Evolutionary conservation across 1,284 basidiomycete species (phyloP).

Genomic region (Sporisorium iseilematis-ciliati): DNA sequence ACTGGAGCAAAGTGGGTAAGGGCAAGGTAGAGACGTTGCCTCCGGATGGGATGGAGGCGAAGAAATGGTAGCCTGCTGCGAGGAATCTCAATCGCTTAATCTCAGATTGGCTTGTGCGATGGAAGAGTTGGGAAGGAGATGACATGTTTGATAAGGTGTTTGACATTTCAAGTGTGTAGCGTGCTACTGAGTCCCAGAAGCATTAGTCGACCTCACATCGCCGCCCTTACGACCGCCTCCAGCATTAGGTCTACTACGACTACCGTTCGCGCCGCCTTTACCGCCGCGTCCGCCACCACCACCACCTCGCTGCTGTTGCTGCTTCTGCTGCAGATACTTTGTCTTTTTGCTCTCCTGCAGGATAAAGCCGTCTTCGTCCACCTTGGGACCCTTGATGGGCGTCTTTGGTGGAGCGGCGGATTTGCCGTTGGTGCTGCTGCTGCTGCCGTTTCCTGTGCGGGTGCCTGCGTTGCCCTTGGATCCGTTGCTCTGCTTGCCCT

Average conservation of each 20-base stretch:
- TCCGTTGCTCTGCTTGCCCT: conserved; percentile 20
- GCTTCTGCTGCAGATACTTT: conserved; percentile 45
- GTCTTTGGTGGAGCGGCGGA: conserved; percentile 18
- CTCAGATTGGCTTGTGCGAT: not conserved
- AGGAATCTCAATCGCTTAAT: not conserved
- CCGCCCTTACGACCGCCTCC: conserved; percentile 5
- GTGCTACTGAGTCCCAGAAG: conserved; percentile 11
- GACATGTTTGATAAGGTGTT: no score
- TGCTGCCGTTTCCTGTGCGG: conserved; percentile 8
- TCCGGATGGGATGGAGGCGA: conserved; percentile 66
- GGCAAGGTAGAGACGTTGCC: conserved; percentile 43
- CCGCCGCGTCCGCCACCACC: conserved; percentile 22
- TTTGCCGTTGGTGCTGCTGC: conserved; percentile 8
- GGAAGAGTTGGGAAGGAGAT: no score
- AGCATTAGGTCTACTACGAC: conserved; percentile 10
- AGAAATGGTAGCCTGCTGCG: conserved; percentile 43
- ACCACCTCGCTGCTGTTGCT: conserved; percentile 26
- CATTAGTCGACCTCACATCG: conserved; percentile 1
- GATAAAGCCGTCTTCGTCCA: conserved; percentile 56
- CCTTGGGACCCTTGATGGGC: conserved; percentile 18
- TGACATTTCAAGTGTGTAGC: not conserved
- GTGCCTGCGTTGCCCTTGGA: conserved; percentile 13
- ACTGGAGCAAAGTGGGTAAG: conserved; percentile 66
- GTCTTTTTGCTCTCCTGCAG: conserved; percentile 50
- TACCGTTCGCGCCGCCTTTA: conserved; percentile 18